Evolutionary conservation across 2,329 filamentous ascomycete genomes (phyloP).

Genomic region (Diaporthe destruens): DNA sequence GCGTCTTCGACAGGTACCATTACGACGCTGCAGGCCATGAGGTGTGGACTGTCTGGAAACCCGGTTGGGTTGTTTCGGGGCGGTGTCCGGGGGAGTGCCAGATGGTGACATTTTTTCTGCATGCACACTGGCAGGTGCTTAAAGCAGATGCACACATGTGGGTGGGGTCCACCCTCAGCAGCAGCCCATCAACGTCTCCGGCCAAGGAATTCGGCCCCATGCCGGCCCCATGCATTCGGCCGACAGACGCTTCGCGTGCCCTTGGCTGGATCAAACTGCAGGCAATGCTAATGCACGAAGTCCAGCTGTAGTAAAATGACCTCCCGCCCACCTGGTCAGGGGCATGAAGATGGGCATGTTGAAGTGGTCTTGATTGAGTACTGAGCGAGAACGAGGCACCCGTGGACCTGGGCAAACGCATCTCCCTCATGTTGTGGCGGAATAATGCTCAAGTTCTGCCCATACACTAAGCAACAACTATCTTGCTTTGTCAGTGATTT

Average conservation of each 20-base stretch:
- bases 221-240: neutral
- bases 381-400: neutral
- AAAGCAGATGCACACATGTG: neutral
- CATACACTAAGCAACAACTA: too few species aligned
- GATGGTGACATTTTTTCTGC: neutral
- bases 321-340: too few species aligned
- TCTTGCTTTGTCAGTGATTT: neutral
- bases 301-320: neutral
- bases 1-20: neutral
- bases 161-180: constrained; percentile 6
- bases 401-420: too few species aligned
- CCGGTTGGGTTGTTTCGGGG: neutral
- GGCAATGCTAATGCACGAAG: neutral
- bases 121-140: neutral
- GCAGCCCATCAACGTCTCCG: neutral
- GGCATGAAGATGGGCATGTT: neutral
- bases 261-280: constrained; percentile 18
- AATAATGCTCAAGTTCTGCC: neutral
- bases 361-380: neutral
- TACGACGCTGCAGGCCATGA: neutral
- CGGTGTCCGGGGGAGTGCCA: neutral
- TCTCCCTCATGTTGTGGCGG: neutral
- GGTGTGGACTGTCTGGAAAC: neutral
- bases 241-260: neutral
- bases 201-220: neutral